phyloP scores from a whole-genome alignment of 345 rosid genomes.

The Eucalyptus melliodora region DNA sequence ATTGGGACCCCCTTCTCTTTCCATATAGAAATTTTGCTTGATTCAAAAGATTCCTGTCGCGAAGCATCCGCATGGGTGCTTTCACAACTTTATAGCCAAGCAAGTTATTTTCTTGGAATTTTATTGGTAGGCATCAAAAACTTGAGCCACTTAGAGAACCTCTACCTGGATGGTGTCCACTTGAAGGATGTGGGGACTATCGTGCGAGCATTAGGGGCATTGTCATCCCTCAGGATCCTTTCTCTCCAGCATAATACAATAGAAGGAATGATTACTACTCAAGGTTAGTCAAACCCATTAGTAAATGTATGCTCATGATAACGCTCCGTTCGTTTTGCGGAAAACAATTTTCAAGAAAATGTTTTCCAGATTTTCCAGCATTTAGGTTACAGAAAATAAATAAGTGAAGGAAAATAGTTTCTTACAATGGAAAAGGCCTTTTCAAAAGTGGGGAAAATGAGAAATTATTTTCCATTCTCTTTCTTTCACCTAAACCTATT shows the following conservation, averaged over 20 bases:
- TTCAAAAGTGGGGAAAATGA: no score
- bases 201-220: neutral
- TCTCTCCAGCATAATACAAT: accelerated
- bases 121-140: neutral
- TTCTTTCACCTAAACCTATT: no score
- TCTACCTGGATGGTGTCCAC: neutral
- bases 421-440: no score
- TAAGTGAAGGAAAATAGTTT: no score
- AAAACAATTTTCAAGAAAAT: no score
- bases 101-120: neutral
- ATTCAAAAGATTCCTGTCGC: accelerated
- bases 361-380: no score
- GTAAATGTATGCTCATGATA: neutral
- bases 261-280: neutral
- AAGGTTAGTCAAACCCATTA: neutral
- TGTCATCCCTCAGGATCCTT: neutral
- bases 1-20: neutral
- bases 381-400: no score
- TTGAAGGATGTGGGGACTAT: neutral
- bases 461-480: no score
- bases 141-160: neutral
- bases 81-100: neutral
- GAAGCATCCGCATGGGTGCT: neutral
- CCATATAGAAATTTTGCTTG: neutral
- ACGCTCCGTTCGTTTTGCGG: no score